Base-by-base conservation (phyloP, 2,329 filamentous ascomycete species). In the Grosmannia penicillata region DNA sequence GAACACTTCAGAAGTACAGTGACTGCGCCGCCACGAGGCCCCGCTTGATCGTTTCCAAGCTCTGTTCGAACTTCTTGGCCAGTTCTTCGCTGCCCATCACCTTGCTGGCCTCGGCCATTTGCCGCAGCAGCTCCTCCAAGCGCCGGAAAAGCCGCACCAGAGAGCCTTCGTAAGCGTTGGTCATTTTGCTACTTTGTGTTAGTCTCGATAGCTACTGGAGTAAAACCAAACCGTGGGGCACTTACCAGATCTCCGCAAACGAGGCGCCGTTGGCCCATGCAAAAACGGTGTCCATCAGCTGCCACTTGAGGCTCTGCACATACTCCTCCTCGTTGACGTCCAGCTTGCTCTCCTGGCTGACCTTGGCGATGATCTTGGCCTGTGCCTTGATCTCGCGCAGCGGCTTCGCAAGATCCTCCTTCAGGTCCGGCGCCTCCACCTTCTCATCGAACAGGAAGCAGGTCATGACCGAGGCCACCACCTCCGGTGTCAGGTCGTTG, bases 361-460 rank as follows among this genome's bases (percentile, higher is more conserved):
- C 82, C 65, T 94, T 95, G 47, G 89, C 91, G 43, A 98, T 78
- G 37, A 82, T 75, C 44, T 82, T 71, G 9, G 91, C 91, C 61
- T 94, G 86, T 18, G 78, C 73, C 56, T 93, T 82, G 28, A 98
- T 82, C 55, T 93, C 83, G 36, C 81, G 73, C 56, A 77, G 91
- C 14, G 86, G 84, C 62, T 93, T 93, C 40, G 75, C 72, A 24
- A 96, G 69, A 44, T 94, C 83, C 48, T 95, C 86, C 51, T 80
- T 81, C 35, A 95, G 66, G 13, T 75, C 70, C 4, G 75, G 65
- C 11, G 87, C 77, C 50, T 89, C 82, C 34, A 83, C 78, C 66
- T 93, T 94, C 62, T 98, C 91, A 54, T 98, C 93, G 49, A 96
- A 95, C 47, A 98, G 91, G 62, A 98, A 96, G 53, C 84, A 87